Percentiles rank a stretch among this genome's conserved stretches.
phyloP scores from a whole-genome alignment of 495 filamentous ascomycete species.

The Symbiotaphrina buchneri region DNA sequence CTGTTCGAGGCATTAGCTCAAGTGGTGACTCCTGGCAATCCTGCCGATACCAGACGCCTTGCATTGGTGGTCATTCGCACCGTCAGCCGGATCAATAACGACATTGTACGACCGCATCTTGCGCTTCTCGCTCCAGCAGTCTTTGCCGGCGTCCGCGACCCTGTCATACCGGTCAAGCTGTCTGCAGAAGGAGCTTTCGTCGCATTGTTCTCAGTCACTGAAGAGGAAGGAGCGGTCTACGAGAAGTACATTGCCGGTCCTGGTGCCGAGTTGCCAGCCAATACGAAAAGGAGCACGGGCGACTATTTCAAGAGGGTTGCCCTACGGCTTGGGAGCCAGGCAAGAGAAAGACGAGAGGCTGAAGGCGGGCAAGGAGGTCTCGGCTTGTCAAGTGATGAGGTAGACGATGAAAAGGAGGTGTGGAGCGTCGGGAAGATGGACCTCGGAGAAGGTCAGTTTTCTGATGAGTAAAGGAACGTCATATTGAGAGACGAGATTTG shows the following conservation, averaged over 20 bases:
- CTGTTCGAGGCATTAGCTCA: slow-evolving; percentile 56
- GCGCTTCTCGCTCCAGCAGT: slow-evolving; percentile 55
- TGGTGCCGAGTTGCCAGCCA: slow-evolving; percentile 34
- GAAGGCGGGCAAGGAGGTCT: slow-evolving; percentile 75
- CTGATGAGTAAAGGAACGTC: slow-evolving; percentile 8
- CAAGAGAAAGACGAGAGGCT: slow-evolving; percentile 69
- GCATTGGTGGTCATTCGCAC: slow-evolving; percentile 81
- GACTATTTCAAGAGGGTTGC: slow-evolving; percentile 95
- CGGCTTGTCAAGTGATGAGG: slow-evolving; percentile 67
- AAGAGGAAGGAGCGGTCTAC: slow-evolving; percentile 67
- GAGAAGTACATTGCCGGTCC: slow-evolving; percentile 65
- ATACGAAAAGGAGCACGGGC: slow-evolving; percentile 70
- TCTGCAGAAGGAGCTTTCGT: slow-evolving; percentile 89
- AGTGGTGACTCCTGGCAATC: slow-evolving; percentile 51
- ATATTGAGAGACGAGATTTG: slow-evolving; percentile 2
- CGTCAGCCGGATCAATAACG: slow-evolving; percentile 48
- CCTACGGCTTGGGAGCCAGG: slow-evolving; percentile 57
- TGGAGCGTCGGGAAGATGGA: slow-evolving; percentile 91
- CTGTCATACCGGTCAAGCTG: slow-evolving; percentile 89
- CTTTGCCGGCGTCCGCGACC: slow-evolving; percentile 76
- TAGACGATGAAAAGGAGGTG: slow-evolving; percentile 84
- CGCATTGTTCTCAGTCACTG: slow-evolving; percentile 78
- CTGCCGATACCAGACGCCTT: slow-evolving; percentile 65
- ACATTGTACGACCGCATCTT: slow-evolving; percentile 60
- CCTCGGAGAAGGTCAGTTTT: slow-evolving; percentile 41